Base-by-base conservation (phyloP, 768 basidiomycete species). In the Boletus pseudo-olivaceus region DNA sequence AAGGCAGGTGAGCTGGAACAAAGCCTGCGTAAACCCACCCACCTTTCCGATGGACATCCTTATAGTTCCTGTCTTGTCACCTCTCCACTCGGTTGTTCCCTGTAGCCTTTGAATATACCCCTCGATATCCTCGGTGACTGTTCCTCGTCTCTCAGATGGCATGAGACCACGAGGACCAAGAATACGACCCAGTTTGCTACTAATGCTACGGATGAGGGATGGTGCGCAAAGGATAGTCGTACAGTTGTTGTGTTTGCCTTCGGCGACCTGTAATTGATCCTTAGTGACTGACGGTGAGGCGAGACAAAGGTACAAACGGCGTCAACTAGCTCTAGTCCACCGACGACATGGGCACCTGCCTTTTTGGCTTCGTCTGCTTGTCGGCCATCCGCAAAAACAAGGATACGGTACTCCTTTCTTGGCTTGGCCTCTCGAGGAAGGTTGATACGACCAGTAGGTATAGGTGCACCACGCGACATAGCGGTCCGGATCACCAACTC, bases 81-180 rank as follows among this genome's bases (percentile, higher is more conserved):
- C 92, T 72, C 86, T 91, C 93, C 96, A 99, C 67, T 98, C 94
- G 43, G 87, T 84, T 5, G 87, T 85, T 12, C 90, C 92, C 52
- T 84, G 82, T 34, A 96, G 80, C 46, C 83, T 82, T 61, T 82
- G 79, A 53, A 99, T 84, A 59, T 89, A 95, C 12, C 84, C 84
- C 14, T 79, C 85, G 39, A 98, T 78, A 55, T 98, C 92, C 47
- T 93, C 90, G 2, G 92, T 91, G 19, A 98, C 96, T 1, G 95
- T 95, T 5, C 97, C 97, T 53, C 94, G 81, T 69, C 94, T 85
- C 57, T 88, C 91, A 7, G 90, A 89, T 11, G 97, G 97, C 95
- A 99, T 97, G 42, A 98, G 74, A 52, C 96, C 96, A 49, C 91
- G 83, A 39, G 93, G 95, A 62, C 96, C 84, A 72, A 90, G 75